phyloP scores from a whole-genome alignment of 306 rosid genomes.

The Vigna nakashimae region DNA sequence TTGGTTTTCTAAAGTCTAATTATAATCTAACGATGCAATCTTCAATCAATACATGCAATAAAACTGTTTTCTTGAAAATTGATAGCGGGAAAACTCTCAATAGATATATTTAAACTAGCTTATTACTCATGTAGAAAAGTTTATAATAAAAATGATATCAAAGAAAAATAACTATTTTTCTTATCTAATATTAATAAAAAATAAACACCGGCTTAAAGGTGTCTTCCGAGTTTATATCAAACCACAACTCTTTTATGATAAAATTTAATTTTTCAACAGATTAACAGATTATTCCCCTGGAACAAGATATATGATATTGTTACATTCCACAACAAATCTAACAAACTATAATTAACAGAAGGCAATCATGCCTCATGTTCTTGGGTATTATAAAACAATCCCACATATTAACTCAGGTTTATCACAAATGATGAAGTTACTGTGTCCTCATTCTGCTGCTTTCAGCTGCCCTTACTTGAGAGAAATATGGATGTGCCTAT shows the following conservation, averaged over 20 bases:
- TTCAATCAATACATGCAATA: background rate
- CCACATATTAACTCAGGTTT: conserved; percentile 50
- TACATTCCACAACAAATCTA: conserved; percentile 46
- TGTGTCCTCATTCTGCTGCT: conserved; percentile 88
- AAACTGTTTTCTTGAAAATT: background rate
- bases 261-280: conserved; percentile 23
- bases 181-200: background rate
- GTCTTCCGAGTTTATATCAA: background rate
- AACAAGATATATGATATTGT: conserved; percentile 37
- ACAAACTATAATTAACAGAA: conserved; percentile 35
- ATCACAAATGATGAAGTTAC: conserved; percentile 40
- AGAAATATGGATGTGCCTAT: conserved; percentile 90
- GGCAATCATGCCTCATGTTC: conserved; percentile 40
- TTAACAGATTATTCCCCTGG: conserved; percentile 35
- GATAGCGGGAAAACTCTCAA: background rate
- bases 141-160: background rate
- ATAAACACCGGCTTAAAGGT: background rate
- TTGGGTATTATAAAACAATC: conserved; percentile 53
- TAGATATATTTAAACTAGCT: background rate
- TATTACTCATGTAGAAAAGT: background rate
- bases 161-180: background rate
- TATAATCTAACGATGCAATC: too few relatives aligned
- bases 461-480: conserved; percentile 97
- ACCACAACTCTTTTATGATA: background rate
- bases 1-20: too few relatives aligned